A percentile compares a stretch with the other conserved stretches of the same genome.
Evolutionary conservation across 2,329 filamentous ascomycete genomes (phyloP).

Genomic region (Sporothrix pseudoabietina): DNA sequence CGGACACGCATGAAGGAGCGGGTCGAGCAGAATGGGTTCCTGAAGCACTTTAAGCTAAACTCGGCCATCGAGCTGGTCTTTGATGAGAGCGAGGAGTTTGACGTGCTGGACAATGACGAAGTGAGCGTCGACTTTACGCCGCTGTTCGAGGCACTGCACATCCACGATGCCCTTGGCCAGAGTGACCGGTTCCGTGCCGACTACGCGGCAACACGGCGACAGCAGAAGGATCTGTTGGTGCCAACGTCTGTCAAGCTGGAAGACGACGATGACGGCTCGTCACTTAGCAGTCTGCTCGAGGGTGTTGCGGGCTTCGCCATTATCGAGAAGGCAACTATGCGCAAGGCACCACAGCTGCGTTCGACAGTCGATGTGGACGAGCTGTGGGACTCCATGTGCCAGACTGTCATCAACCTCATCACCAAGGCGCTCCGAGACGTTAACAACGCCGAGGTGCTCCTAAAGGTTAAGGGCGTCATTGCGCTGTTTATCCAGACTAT

Average conservation of each 20-base stretch:
- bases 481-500: slow-evolving; percentile 97
- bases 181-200: slow-evolving; percentile 87
- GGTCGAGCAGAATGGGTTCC: slow-evolving; percentile 71
- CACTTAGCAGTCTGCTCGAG: slow-evolving; percentile 87
- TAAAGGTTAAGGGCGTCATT: slow-evolving; percentile 94
- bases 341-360: slow-evolving; percentile 78
- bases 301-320: slow-evolving; percentile 96
- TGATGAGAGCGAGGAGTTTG: slow-evolving; percentile 93
- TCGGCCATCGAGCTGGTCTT: slow-evolving; percentile 94
- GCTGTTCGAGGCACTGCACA: slow-evolving; percentile 91
- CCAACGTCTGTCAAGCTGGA: slow-evolving; percentile 74
- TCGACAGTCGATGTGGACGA: slow-evolving; percentile 91
- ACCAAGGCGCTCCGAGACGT: slow-evolving; percentile 75
- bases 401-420: slow-evolving; percentile 79
- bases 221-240: slow-evolving; percentile 88
- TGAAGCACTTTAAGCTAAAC: slow-evolving; percentile 86
- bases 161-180: slow-evolving; percentile 91
- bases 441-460: slow-evolving; percentile 82
- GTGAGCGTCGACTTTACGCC: slow-evolving; percentile 93
- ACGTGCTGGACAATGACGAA: slow-evolving; percentile 93
- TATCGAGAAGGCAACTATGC: slow-evolving; percentile 92
- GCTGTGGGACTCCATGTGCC: slow-evolving; percentile 97
- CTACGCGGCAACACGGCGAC: slow-evolving; percentile 86
- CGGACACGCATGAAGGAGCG: slow-evolving; percentile 81
- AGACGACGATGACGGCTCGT: slow-evolving; percentile 81